Conservation (phyloP, 495 filamentous ascomycete genomes). For the Cryomyces minteri region DNA sequence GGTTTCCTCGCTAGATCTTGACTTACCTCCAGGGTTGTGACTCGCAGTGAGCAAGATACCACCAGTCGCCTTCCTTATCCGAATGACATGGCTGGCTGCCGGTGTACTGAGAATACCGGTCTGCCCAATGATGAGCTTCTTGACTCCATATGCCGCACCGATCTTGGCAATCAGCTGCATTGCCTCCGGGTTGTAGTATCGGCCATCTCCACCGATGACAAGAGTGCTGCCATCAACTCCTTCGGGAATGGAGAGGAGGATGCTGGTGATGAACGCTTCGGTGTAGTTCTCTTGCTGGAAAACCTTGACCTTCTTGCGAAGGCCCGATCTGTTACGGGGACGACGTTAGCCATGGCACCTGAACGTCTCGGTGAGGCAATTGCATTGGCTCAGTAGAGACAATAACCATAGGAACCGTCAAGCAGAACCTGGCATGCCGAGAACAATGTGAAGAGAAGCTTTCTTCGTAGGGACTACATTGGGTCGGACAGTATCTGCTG, state of each 20-base stretch:
- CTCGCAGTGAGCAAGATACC: conserved; percentile 93
- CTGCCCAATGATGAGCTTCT: conserved; percentile 94
- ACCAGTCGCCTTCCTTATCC: conserved; percentile 82
- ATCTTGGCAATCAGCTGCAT: conserved; percentile 96
- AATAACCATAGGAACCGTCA: neutral
- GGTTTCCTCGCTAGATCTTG: neutral
- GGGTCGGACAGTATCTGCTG: neutral
- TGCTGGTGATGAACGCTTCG: conserved; percentile 85
- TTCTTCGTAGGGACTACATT: neutral
- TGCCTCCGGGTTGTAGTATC: conserved; percentile 92
- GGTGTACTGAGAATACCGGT: conserved; percentile 92
- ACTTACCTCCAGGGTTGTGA: conserved; percentile 92
- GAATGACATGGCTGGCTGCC: conserved; percentile 86
- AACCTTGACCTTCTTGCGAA: conserved; percentile 95
- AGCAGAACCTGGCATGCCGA: neutral
- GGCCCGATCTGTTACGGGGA: conserved; percentile 52
- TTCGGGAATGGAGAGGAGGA: conserved; percentile 90
- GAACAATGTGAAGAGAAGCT: neutral
- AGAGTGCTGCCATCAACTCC: conserved; percentile 73
- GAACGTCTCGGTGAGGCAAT: neutral
- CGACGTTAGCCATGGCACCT: conserved; percentile 11
- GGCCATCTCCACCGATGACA: conserved; percentile 94
- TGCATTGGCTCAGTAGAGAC: neutral
- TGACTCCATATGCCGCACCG: conserved; percentile 88
- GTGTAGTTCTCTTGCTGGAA: conserved; percentile 93